Conservation (phyloP, 2,329 filamentous ascomycete genomes). For the Colletotrichum tropicale region DNA sequence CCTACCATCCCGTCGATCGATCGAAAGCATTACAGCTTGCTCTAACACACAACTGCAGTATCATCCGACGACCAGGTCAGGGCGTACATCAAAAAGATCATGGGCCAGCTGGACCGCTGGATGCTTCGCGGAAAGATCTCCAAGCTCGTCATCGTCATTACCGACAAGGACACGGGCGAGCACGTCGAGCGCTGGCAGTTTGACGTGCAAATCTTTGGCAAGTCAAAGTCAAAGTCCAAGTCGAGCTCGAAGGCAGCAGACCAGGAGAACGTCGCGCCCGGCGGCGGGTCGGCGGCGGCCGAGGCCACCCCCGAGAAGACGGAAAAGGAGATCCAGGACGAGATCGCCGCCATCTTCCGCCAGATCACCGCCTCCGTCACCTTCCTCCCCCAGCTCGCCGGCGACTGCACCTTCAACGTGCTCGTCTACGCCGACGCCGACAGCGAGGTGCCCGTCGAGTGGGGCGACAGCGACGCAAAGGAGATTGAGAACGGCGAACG, state of each 20-base stretch:
- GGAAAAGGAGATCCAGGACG: conserved; percentile 90
- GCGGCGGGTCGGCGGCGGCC: conserved; percentile 29
- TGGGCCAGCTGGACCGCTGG: conserved; percentile 97
- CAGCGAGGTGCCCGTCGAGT: conserved; percentile 95
- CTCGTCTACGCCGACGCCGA: conserved; percentile 97
- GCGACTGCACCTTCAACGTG: conserved; percentile 98
- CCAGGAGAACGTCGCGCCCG: conserved; percentile 71
- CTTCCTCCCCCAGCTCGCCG: conserved; percentile 90
- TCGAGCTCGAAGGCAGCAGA: conserved; percentile 59
- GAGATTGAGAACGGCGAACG: conserved; percentile 95
- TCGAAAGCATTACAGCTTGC: background rate
- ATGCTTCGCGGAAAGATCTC: conserved; percentile 97
- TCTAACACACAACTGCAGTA: conserved; percentile 51
- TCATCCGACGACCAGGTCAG: conserved; percentile 98
- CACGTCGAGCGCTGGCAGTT: conserved; percentile 98
- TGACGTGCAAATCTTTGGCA: conserved; percentile 62
- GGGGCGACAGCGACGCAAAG: conserved; percentile 98
- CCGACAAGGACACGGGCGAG: conserved; percentile 95
- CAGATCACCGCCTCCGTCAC: conserved; percentile 98
- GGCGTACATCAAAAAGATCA: conserved; percentile 99
- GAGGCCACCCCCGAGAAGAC: conserved; percentile 71
- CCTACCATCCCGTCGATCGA: background rate
- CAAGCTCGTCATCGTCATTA: conserved; percentile 95
- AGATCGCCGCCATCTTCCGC: conserved; percentile 95
- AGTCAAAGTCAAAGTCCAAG: conserved; percentile 43